These are phyloP conservation scores for Magnusiomyces suaveolens DNA, from an alignment of 1,139 yeast species.

Conservation along the genomic window DNA sequence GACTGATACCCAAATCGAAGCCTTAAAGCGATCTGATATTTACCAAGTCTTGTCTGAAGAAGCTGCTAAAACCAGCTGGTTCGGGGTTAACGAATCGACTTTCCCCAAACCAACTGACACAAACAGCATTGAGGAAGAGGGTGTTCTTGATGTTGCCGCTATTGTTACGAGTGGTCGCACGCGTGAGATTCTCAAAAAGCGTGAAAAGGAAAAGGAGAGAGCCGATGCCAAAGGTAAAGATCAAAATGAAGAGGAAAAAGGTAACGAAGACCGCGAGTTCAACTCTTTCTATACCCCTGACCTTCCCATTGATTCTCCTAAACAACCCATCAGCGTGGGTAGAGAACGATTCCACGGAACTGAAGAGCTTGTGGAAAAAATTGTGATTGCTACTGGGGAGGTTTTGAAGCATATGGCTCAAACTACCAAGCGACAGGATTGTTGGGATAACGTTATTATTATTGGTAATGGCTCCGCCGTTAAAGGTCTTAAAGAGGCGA, in stretches of 20 bases:
- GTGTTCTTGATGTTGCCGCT: conserved; percentile 79
- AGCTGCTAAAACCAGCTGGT: conserved; percentile 51
- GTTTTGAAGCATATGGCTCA: conserved; percentile 53
- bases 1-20: conserved; percentile 52
- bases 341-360: conserved; percentile 82
- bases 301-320: conserved; percentile 40
- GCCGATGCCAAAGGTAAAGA: conserved; percentile 25
- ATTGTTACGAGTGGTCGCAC: conserved; percentile 71
- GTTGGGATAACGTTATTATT: conserved; percentile 76
- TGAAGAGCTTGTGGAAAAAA: conserved; percentile 43
- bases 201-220: conserved; percentile 40
- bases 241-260: conserved; percentile 32
- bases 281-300: conserved; percentile 41
- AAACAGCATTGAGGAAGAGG: conserved; percentile 42
- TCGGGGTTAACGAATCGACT: conserved; percentile 43
- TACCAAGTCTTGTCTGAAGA: conserved; percentile 64
- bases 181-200: conserved; percentile 52
- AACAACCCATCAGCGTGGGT: conserved; percentile 55
- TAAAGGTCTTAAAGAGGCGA: conserved; percentile 65
- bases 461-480: conserved; percentile 70
- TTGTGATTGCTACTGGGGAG: conserved; percentile 48
- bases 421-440: conserved; percentile 63
- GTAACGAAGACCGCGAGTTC: conserved; percentile 39
- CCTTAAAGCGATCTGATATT: conserved; percentile 62
- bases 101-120: conserved; percentile 29